Evolutionary conservation across 2,329 filamentous ascomycete genomes (phyloP), one percentile per base, ranked within the genome.

Genomic region (Cladorrhinum sp.): DNA sequence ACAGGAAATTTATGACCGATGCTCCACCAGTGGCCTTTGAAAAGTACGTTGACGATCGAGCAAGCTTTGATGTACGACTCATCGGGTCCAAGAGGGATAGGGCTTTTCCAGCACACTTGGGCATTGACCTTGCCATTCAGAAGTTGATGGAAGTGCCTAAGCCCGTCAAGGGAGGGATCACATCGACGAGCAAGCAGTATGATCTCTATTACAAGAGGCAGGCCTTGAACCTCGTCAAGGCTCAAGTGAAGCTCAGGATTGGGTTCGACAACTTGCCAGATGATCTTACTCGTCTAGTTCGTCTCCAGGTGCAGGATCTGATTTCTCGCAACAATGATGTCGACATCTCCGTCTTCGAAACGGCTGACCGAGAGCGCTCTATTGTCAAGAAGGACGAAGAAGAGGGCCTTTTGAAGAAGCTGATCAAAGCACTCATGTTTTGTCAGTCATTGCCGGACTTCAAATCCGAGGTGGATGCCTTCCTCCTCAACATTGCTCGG

Each of bases 131-230:
- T 51, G 93, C 96, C 0, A 90, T 98, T 64, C 86, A 88, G 59
- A 97, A 96, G 73, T 77, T 99, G 50, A 89, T 89, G 79, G 93
- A 98, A 70, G 75, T 85, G 1, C 87, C 91, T 0, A 93, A 90
- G 81, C 73, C 76, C 2, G 74, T 76, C 20, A 85, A 82, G 66
- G 77, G 74, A 16, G 76, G 72, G 38, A 58, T 70, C 5, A 55
- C 63, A 2, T 62, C 57, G 20, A 56, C 63, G 6, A 76, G 77
- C 60, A 89, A 89, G 66, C 86, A 90, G 36, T 77, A 78, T 25
- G 93, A 98, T 69, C 79, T 79, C 0, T 95, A 91, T 73, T 96
- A 99, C 79, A 98, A 98, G 77, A 90, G 90, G 70, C 92, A 99
- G 75, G 91, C 96, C 0, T 86, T 97, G 66, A 87, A 92, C 62